A percentile compares a stretch with the other conserved stretches of the same genome.
These are phyloP conservation scores for Podospora appendiculata DNA, from an alignment of 495 filamentous ascomycete species.

Conservation along the genomic window DNA sequence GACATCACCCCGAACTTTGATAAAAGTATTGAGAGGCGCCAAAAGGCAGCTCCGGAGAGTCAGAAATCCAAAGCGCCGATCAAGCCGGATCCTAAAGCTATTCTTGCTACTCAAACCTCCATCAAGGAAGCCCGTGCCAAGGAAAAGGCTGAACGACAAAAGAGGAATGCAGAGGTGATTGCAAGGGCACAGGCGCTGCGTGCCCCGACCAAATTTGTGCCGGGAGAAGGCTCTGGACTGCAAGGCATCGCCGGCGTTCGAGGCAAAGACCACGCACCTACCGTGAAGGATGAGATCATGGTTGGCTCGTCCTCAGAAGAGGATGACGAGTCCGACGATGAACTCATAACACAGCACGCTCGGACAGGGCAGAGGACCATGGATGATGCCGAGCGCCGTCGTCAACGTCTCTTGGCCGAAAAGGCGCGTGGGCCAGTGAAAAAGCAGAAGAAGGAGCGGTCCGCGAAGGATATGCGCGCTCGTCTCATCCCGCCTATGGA, in stretches of 20 bases:
- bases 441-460: constrained; percentile 67
- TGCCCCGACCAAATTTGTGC: constrained; percentile 48
- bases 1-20: constrained; percentile 29
- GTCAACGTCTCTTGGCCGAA: constrained; percentile 35
- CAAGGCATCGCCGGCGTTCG: constrained; percentile 61
- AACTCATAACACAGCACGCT: constrained; percentile 40
- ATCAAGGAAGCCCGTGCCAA: constrained; percentile 63
- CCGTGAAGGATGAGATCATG: constrained; percentile 76
- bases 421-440: constrained; percentile 61
- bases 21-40: constrained; percentile 23
- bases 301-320: constrained; percentile 76
- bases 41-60: not conserved
- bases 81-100: constrained; percentile 29
- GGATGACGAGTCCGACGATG: constrained; percentile 49
- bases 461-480: constrained; percentile 87
- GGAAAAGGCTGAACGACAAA: constrained; percentile 67
- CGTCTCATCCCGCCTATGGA: constrained; percentile 85
- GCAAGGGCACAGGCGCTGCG: constrained; percentile 55
- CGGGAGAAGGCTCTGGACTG: constrained; percentile 71
- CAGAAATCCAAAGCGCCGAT: constrained; percentile 13
- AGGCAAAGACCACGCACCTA: constrained; percentile 60
- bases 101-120: constrained; percentile 27
- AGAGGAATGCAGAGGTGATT: constrained; percentile 58
- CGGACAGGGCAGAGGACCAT: constrained; percentile 26
- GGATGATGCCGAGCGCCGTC: constrained; percentile 45